Conservation (phyloP, 495 filamentous ascomycete species). For the Astrocystis sublimbata region DNA sequence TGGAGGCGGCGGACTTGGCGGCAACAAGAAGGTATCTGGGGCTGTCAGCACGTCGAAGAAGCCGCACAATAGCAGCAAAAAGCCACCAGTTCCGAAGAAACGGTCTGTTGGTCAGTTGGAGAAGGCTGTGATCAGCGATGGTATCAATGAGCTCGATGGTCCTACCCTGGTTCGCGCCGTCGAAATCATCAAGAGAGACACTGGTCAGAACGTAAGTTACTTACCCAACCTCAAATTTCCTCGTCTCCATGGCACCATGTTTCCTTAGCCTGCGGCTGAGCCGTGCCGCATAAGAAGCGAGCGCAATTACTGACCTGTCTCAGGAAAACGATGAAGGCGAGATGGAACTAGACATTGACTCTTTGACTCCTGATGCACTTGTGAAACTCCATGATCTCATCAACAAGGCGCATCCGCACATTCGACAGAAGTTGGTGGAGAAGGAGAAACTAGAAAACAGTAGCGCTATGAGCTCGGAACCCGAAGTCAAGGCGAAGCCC, state of each 20-base stretch:
- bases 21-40: slow-evolving; percentile 46
- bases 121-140: slow-evolving; percentile 82
- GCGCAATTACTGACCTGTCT: background rate
- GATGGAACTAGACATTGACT: slow-evolving; percentile 89
- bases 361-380: slow-evolving; percentile 72
- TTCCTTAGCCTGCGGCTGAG: background rate
- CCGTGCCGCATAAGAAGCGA: background rate
- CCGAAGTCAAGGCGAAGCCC: slow-evolving; percentile 27
- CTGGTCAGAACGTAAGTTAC: slow-evolving; percentile 70
- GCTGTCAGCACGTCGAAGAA: slow-evolving; percentile 54
- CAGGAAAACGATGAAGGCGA: slow-evolving; percentile 76
- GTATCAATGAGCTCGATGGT: slow-evolving; percentile 72
- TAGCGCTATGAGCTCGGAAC: slow-evolving; percentile 17
- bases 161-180: slow-evolving; percentile 74
- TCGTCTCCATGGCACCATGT: background rate
- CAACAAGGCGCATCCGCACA: slow-evolving; percentile 62
- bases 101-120: slow-evolving; percentile 67
- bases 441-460: slow-evolving; percentile 41
- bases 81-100: slow-evolving; percentile 51
- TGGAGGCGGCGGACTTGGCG: slow-evolving; percentile 19
- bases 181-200: slow-evolving; percentile 87
- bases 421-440: slow-evolving; percentile 34
- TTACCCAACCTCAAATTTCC: background rate
- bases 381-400: slow-evolving; percentile 75
- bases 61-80: slow-evolving; percentile 35